Evolutionary conservation across 2,329 filamentous ascomycete genomes (phyloP), one percentile per base, ranked within the genome.

Genomic region (Calonectria pseudoturangicola): DNA sequence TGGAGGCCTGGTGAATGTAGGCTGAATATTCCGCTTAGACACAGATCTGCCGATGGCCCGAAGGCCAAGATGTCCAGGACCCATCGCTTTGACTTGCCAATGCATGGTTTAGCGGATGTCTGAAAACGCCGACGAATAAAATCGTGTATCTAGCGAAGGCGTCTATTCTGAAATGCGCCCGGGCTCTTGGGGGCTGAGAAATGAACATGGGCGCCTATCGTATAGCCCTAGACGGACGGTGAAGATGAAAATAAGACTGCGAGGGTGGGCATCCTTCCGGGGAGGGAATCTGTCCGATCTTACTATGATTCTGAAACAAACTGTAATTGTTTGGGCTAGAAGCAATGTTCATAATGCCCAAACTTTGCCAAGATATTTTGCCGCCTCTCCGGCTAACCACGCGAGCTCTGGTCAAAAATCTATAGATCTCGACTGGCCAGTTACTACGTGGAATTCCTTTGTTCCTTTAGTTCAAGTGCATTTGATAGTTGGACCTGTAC

Each of bases 201-300:
- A 16, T 58, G 54, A 18, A 27, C 33, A 41, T 12, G 8, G 10
- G 54, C 51, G 30, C 33, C 51, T 25, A 39, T 27, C 21, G 21
- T 33, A 41, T 21, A 21, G 33, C 15, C n/a, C 18, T 16, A 0
- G 15, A 58, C n/a, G 9, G 18, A 21, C 30, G 6, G 30, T 16
- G 10, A 2, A 7, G 25, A 33, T 12, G 9, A 3, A 33, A 33
- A 58, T 27, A 58, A 58, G 21, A 58, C n/a, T 27, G 13, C 54
- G 54, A 27, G 54, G 54, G 18, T 58, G n/a, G 25, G 33, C 33
- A 58, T 58, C 54, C 54, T 58, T 58, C 18, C 51, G 30, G 33
- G 1, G 10, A 10, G 21, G 5, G 18, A 58, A 25, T 58, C 15
- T 8, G 15, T 8, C 54, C 54, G 54, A 39, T 58, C 33, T 58